These are phyloP conservation scores for Solanum corneliomulleri DNA, from an alignment of 257 asterid genomes.

Conservation along the genomic window DNA sequence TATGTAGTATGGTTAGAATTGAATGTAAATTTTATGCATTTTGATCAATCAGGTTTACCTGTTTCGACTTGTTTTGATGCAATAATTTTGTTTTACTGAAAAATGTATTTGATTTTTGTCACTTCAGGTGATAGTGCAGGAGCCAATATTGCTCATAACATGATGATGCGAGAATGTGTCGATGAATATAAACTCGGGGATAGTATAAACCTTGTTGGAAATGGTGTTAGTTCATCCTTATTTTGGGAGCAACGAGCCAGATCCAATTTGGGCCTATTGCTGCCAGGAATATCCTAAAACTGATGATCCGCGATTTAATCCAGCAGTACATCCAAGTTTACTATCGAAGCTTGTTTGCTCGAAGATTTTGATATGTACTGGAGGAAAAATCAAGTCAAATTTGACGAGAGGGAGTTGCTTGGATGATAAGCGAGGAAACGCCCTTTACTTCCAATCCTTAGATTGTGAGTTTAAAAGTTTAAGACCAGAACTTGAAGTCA, in stretches of 20 bases:
- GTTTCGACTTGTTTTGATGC: too few species aligned
- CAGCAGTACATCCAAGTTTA: slow-evolving; percentile 45
- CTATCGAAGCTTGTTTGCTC: slow-evolving; percentile 39
- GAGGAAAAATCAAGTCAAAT: slow-evolving; percentile 18
- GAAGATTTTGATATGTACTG: slow-evolving; percentile 32
- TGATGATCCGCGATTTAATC: slow-evolving; percentile 57
- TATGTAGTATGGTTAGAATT: too few species aligned
- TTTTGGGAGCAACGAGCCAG: slow-evolving; percentile 30
- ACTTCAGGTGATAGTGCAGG: too few species aligned
- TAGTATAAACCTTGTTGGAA: slow-evolving; percentile 15
- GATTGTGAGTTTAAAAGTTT: neutral
- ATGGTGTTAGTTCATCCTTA: slow-evolving; percentile 49
- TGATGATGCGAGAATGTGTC: too few species aligned
- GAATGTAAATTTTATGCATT: too few species aligned
- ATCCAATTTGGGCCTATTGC: slow-evolving; percentile 24
- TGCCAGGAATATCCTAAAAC: neutral
- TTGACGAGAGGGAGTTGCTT: neutral
- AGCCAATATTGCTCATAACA: too few species aligned
- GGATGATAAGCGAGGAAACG: neutral
- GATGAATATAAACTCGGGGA: too few species aligned
- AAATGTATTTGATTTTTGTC: too few species aligned
- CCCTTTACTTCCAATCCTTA: too few species aligned
- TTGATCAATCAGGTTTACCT: too few species aligned
- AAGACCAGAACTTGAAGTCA: neutral
- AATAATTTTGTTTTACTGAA: too few species aligned